A percentile compares a stretch with the other conserved stretches of the same genome.
phyloP scores from a whole-genome alignment of 257 asterid genomes.

The Solanum chiquidenum region DNA sequence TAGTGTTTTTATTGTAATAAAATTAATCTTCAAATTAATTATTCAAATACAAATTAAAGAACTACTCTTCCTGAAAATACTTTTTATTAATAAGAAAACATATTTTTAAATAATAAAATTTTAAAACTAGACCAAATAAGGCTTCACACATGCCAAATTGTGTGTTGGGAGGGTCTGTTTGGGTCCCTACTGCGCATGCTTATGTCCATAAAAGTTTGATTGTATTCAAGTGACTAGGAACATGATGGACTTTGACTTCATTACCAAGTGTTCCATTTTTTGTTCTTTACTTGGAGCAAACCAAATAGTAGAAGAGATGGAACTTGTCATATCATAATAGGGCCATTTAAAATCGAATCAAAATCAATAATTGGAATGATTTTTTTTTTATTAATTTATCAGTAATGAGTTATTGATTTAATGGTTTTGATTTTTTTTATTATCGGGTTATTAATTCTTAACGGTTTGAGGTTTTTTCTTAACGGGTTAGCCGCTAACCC shows the following conservation, averaged over 20 bases:
- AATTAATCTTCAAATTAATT: background rate
- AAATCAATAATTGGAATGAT: no score
- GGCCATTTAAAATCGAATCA: background rate
- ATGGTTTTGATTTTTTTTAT: no score
- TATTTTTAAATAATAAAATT: background rate
- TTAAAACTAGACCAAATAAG: background rate
- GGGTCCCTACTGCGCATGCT: constrained; percentile 3
- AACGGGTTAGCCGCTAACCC: background rate
- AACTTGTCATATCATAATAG: background rate
- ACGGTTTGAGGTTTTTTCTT: background rate
- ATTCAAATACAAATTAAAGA: no score
- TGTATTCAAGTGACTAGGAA: background rate
- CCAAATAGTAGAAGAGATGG: background rate
- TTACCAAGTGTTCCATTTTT: background rate
- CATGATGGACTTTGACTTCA: background rate
- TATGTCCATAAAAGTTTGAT: background rate
- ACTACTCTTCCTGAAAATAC: background rate
- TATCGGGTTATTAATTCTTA: no score
- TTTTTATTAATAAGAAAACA: no score
- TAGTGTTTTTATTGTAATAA: no score
- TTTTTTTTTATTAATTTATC: no score
- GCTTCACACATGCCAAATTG: background rate
- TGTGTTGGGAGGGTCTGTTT: background rate
- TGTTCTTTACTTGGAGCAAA: background rate
- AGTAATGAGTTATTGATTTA: no score